Evolutionary conservation across 139 green algal species (phyloP), one percentile per base, ranked within the genome.

Genomic region (Coelastrella sp.): DNA sequence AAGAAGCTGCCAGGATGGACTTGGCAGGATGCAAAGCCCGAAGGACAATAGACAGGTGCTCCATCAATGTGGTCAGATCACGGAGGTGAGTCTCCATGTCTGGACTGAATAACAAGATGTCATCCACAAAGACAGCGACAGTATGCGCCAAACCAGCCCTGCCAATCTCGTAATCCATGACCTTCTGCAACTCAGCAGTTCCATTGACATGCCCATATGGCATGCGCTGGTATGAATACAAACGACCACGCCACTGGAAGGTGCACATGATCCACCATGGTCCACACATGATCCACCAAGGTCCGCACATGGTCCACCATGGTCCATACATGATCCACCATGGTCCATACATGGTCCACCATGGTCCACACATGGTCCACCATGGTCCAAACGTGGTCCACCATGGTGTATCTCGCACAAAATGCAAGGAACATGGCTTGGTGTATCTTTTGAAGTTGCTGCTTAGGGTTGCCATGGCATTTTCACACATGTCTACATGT

Each of bases 91-190:
- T 66, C 12, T 89, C 78, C 0, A 76, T 59, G 6, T 65, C 84
- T 14, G 60, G 7, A 7, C 59, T 70, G 49, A 27, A 70, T 0
- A 88, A 24, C 11, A 84, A 25, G 4, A 91, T 22, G 20, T 92
- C 91, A 84, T 94, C 91, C 4, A 94, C 82, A 92, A 90, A 94
- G 4, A 49, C 70, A 4, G 81, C 7, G 8, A 12, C 27, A 24
- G 22, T 86, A 75, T 91, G 65, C 6, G 72, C 25, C 0, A 92
- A 68, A 0, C 76, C 58, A 27, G 73, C 85, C 15, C 84, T 59
- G 0, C 19, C 4, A 5, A 93, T 24, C 83, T 92, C 76, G 24
- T 82, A 11, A 24, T 93, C 59, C 58, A 92, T 89, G 0, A 92
- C 27, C 0, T 74, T 70, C 66, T 91, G 79, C 57, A 93, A 92